A percentile compares a stretch with the other conserved stretches of the same genome.
phyloP scores from a whole-genome alignment of 805 yeast genomes.

The Cephaloascus albidus region DNA sequence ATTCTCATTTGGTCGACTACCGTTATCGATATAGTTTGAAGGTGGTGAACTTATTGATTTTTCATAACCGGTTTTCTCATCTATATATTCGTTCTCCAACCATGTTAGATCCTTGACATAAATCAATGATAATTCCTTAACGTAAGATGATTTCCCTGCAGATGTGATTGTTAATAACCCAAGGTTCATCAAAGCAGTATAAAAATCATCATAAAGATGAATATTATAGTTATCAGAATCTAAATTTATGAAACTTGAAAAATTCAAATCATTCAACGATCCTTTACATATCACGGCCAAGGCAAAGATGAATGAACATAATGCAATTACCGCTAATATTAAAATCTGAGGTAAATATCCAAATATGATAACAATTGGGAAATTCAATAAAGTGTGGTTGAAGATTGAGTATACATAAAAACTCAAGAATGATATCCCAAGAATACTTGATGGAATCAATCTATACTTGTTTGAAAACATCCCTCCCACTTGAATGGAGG shows the following conservation, averaged over 20 bases:
- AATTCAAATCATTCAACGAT: constrained; percentile 17
- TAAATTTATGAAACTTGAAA: constrained; percentile 10
- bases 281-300: constrained; percentile 54
- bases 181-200: constrained; percentile 47
- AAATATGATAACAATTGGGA: constrained; percentile 47
- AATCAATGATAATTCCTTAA: constrained; percentile 45
- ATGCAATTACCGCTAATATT: constrained; percentile 34
- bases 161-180: constrained; percentile 61
- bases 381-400: constrained; percentile 28
- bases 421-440: constrained; percentile 44
- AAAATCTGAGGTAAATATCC: constrained; percentile 64
- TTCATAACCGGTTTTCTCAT: constrained; percentile 14
- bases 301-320: constrained; percentile 45
- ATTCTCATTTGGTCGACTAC: constrained; percentile 1
- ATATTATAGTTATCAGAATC: constrained; percentile 25
- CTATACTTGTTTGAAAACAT: constrained; percentile 42
- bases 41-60: constrained; percentile 21
- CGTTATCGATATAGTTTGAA: not conserved
- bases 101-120: constrained; percentile 44
- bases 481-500: constrained; percentile 56
- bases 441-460: constrained; percentile 50
- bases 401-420: constrained; percentile 33
- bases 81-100: constrained; percentile 25
- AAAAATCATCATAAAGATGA: constrained; percentile 52
- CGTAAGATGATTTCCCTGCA: constrained; percentile 57